Conservation (phyloP, 2,329 filamentous ascomycete genomes). For the Cryoendolithus antarcticus region DNA sequence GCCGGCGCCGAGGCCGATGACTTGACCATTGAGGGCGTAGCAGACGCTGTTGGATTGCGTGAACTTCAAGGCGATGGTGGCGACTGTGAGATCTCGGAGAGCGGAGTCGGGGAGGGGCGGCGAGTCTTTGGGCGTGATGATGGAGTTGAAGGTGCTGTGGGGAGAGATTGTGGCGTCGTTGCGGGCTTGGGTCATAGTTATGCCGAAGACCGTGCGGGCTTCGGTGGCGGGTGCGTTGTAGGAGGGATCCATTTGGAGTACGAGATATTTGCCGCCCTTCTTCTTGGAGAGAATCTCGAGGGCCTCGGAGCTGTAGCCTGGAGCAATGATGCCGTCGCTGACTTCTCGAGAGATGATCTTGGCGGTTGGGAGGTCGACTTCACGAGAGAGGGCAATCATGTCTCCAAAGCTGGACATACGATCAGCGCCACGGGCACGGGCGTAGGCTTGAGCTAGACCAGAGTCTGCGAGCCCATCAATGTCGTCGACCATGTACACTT, state of each 20-base stretch:
- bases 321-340: slow-evolving; percentile 90
- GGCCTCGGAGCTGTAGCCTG: slow-evolving; percentile 72
- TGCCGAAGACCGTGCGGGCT: slow-evolving; percentile 77
- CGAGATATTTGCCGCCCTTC: slow-evolving; percentile 94
- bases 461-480: slow-evolving; percentile 81
- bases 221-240: slow-evolving; percentile 67
- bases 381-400: slow-evolving; percentile 81
- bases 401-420: slow-evolving; percentile 99
- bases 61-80: slow-evolving; percentile 95
- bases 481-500: slow-evolving; percentile 97
- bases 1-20: slow-evolving; percentile 86
- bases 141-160: slow-evolving; percentile 64
- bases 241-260: slow-evolving; percentile 84
- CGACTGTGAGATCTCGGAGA: slow-evolving; percentile 79
- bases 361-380: slow-evolving; percentile 83
- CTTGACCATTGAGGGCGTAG: slow-evolving; percentile 87
- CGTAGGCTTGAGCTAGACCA: slow-evolving; percentile 82
- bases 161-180: slow-evolving; percentile 84
- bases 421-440: slow-evolving; percentile 86
- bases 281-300: slow-evolving; percentile 92
- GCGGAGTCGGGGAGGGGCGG: slow-evolving; percentile 64
- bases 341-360: slow-evolving; percentile 98
- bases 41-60: slow-evolving; percentile 98
- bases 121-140: slow-evolving; percentile 76
- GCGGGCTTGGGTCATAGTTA: slow-evolving; percentile 78